Evolutionary conservation across 164 flowering plant genomes (phyloP).

Genomic region (Nymphaea colorata): DNA sequence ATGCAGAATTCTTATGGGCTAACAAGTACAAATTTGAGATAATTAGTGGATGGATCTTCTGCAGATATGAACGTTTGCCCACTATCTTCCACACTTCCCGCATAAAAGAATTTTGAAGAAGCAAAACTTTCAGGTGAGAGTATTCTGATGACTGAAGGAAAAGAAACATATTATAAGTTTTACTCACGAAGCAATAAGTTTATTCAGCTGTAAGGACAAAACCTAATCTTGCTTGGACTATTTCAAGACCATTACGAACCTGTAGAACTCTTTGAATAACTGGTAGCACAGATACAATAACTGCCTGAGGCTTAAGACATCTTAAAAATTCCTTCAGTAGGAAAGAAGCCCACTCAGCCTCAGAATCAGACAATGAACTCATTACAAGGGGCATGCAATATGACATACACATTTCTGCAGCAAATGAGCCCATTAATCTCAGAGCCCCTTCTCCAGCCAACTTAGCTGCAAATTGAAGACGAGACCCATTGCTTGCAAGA

Average conservation of each 20-base stretch:
- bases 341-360: constrained; percentile 66
- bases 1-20: constrained; percentile 69
- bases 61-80: constrained; percentile 76
- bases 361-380: constrained; percentile 41
- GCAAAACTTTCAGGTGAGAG: constrained; percentile 83
- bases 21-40: constrained; percentile 56
- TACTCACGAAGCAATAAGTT: too few relatives aligned
- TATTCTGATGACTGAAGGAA: constrained; percentile 59
- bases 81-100: constrained; percentile 65
- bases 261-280: constrained; percentile 80
- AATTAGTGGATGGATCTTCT: constrained; percentile 61
- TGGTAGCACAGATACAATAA: constrained; percentile 52
- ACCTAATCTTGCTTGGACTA: too few relatives aligned
- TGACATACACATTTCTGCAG: constrained; percentile 87
- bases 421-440: constrained; percentile 73
- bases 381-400: constrained; percentile 57
- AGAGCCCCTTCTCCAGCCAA: constrained; percentile 74
- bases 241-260: constrained; percentile 39
- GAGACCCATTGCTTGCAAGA: constrained; percentile 48
- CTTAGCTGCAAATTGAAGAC: constrained; percentile 70
- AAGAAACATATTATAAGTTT: too few relatives aligned
- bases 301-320: constrained; percentile 54
- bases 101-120: constrained; percentile 94
- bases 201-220: too few relatives aligned
- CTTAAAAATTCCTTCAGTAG: constrained; percentile 67